Percentiles rank a stretch among this genome's conserved stretches.
These are phyloP conservation scores for Chlamydomonas incerta DNA, from an alignment of 139 green algal genomes.

Conservation along the genomic window DNA sequence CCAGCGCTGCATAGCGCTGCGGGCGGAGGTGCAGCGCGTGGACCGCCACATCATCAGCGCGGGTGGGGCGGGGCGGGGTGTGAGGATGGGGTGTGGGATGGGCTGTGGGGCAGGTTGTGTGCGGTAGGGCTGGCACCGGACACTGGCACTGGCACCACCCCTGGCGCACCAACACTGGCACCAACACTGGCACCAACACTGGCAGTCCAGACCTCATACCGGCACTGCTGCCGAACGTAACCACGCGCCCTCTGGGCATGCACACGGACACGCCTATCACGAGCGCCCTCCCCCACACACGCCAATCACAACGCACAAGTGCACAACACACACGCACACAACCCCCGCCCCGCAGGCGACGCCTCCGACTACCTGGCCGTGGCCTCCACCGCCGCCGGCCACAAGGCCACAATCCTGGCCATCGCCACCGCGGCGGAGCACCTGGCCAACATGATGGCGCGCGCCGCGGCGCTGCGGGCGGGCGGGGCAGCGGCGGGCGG, in stretches of 20 bases:
- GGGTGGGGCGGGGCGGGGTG: not conserved
- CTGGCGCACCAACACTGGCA: no score
- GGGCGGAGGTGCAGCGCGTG: slow-evolving; percentile 6
- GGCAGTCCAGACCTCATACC: no score
- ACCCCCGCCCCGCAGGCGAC: not conserved
- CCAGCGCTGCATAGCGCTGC: slow-evolving; percentile 2
- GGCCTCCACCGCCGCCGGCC: not conserved
- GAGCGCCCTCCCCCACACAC: no score
- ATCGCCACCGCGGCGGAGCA: slow-evolving; percentile 18
- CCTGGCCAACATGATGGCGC: slow-evolving; percentile 30
- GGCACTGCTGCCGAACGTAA: no score
- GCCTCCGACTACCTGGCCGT: not conserved
- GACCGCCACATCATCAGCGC: not conserved
- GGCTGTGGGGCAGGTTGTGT: not conserved
- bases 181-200: no score
- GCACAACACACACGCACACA: no score
- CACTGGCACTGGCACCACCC: no score
- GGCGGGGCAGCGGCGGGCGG: not conserved
- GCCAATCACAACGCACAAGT: not conserved
- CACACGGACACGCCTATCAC: not conserved
- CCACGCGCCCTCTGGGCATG: no score
- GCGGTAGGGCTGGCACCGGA: no score
- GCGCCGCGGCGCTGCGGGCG: not conserved
- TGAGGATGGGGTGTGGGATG: not conserved
- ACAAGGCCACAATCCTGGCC: slow-evolving; percentile 24